Conservation (phyloP, 441 rosid genomes). For the California macrophylla region DNA sequence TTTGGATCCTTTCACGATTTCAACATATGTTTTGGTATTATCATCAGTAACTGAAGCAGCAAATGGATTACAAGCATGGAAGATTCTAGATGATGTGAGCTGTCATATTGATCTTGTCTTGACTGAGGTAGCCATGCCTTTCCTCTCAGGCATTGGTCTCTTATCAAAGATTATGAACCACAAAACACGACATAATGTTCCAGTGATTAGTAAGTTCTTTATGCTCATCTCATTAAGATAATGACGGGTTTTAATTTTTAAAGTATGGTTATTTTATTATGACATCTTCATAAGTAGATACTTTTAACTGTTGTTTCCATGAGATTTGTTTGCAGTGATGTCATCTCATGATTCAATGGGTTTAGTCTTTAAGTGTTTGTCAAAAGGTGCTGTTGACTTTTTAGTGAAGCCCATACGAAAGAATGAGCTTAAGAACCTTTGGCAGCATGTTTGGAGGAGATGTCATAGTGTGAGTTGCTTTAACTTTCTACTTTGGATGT, state of each 20-base stretch:
- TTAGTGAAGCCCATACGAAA: slow-evolving; percentile 80
- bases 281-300: slow-evolving; percentile 19
- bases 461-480: slow-evolving; percentile 56
- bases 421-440: slow-evolving; percentile 77
- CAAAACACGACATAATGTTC: slow-evolving; percentile 25
- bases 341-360: slow-evolving; percentile 79
- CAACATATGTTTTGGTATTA: neutral
- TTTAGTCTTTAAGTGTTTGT: slow-evolving; percentile 76
- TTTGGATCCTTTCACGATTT: neutral
- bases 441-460: slow-evolving; percentile 96
- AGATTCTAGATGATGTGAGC: slow-evolving; percentile 19
- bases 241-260: slow-evolving; percentile 1
- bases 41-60: slow-evolving; percentile 24
- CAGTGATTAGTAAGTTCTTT: slow-evolving; percentile 24
- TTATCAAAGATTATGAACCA: slow-evolving; percentile 24
- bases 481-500: slow-evolving; percentile 14
- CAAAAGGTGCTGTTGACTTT: slow-evolving; percentile 87
- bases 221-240: neutral
- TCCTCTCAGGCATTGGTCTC: slow-evolving; percentile 26
- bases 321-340: slow-evolving; percentile 69
- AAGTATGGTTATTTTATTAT: slow-evolving; percentile 10
- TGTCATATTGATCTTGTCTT: slow-evolving; percentile 26
- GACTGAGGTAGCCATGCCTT: slow-evolving; percentile 28
- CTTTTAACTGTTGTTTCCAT: slow-evolving; percentile 23
- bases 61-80: slow-evolving; percentile 32